Conservation (phyloP, 257 asterid species). For the Lithospermum erythrorhizon region DNA sequence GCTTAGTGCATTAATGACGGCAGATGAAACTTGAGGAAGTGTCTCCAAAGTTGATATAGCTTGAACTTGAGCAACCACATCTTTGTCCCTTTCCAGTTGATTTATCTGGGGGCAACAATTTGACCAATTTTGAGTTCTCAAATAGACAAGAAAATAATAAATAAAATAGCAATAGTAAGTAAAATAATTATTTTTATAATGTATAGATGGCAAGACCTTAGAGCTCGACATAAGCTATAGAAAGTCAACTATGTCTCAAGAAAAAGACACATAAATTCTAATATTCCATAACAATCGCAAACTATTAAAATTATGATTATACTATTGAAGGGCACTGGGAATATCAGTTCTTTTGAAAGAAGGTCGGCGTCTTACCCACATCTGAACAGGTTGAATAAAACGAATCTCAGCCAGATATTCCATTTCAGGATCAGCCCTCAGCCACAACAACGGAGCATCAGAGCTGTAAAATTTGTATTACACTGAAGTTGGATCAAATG, state of each 20-base stretch:
- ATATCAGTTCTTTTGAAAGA: not conserved
- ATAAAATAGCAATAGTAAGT: not conserved
- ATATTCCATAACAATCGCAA: not conserved
- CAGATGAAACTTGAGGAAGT: conserved; percentile 73
- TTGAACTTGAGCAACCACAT: conserved; percentile 94
- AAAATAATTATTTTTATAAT: not conserved
- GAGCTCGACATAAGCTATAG: not conserved
- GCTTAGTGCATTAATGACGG: conserved; percentile 71
- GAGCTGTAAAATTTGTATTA: conserved; percentile 47
- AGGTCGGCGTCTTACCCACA: conserved; percentile 67
- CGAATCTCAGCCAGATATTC: conserved; percentile 93
- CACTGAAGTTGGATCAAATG: conserved; percentile 4
- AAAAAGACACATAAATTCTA: not conserved
- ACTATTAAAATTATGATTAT: not conserved
- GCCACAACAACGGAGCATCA: conserved; percentile 94
- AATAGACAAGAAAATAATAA: conserved; percentile 3
- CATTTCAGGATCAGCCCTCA: conserved; percentile 97
- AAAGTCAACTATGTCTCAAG: not conserved
- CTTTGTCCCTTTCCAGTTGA: conserved; percentile 95
- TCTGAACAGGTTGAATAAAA: conserved; percentile 87
- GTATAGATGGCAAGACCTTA: not conserved
- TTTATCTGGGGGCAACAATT: conserved; percentile 47
- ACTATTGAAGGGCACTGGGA: not conserved
- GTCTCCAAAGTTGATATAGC: conserved; percentile 74
- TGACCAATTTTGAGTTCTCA: conserved; percentile 8